Evolutionary conservation across 148 eudicot genomes (phyloP).

Genomic region (Rheum nobile): DNA sequence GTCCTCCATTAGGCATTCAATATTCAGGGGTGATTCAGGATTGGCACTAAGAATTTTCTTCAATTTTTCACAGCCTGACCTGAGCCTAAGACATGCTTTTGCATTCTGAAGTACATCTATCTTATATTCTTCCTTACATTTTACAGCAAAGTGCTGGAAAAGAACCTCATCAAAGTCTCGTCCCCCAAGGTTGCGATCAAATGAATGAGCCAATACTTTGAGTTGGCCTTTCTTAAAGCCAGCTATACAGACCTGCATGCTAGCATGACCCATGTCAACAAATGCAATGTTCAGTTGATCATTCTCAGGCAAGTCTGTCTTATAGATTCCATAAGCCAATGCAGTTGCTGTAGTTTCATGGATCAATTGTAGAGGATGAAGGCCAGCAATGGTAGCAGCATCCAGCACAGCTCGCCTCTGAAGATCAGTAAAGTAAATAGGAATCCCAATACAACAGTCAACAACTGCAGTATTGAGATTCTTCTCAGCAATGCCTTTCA

Average conservation of each 20-base stretch:
- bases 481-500: constrained; percentile 82
- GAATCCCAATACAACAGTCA: constrained; percentile 92
- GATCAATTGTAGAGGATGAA: constrained; percentile 61
- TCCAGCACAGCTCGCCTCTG: constrained; percentile 85
- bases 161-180: constrained; percentile 87
- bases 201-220: constrained; percentile 78
- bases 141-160: constrained; percentile 77
- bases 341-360: constrained; percentile 96
- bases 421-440: constrained; percentile 85
- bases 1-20: constrained; percentile 94
- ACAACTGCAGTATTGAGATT: constrained; percentile 84
- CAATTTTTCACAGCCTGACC: constrained; percentile 75
- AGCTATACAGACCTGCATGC: constrained; percentile 87
- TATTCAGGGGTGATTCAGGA: constrained; percentile 91
- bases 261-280: constrained; percentile 82
- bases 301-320: constrained; percentile 84
- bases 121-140: constrained; percentile 74
- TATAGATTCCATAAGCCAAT: constrained; percentile 86
- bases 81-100: constrained; percentile 82
- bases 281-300: constrained; percentile 76
- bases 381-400: constrained; percentile 77
- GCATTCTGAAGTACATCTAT: constrained; percentile 85
- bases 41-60: constrained; percentile 96
- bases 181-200: constrained; percentile 73
- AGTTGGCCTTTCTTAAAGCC: constrained; percentile 85